Evolutionary conservation across 352 stramenopile species (phyloP), one percentile per base, ranked within the genome.

Genomic region (Blastocystis sp.): DNA sequence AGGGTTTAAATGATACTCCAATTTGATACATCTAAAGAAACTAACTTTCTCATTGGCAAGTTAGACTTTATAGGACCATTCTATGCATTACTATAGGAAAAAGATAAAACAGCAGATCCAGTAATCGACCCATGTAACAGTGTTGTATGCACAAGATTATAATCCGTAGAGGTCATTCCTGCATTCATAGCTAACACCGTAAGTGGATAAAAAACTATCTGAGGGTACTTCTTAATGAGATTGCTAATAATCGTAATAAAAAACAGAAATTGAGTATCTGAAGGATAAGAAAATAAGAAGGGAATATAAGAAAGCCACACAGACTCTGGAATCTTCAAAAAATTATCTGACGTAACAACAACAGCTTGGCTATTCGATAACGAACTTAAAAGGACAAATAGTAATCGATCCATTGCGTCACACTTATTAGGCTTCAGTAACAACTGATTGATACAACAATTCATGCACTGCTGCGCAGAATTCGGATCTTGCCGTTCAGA

Each of bases 171-270:
- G 20, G 23, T n/a, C 45, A 80, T 59, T 20, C 70, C 70, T 20
- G 39, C 13, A 5, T 23, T 43, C 37, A 64, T 41, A 13, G 9
- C 23, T 13, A 80, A 53, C 20, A 47, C 29, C 1, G 29, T 41
- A 13, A 80, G 70, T 13, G 70, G 70, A 61, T 64, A 80, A 37
- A 80, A 80, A 15, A 61, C 26, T 45, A 80, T 47, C 34, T 80
- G 70, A 23, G 70, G 43, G 34, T 80, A 80, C 70, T 80, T 80
- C 18, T 11, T n/a, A 15, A 80, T 64, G 11, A 80, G 70, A 0
- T 80, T 47, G 7, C 18, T 61, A 23, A 64, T 20, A 3, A 80
- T 53, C 3, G 8, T 8, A 9, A 37, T 23, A n/a, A 80, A 45
- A 15, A 80, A 41, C 8, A 37, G 34, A 18, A 80, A 47, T 53